Conservation (phyloP, 2,329 filamentous ascomycete species). For the Penicillium sp. region DNA sequence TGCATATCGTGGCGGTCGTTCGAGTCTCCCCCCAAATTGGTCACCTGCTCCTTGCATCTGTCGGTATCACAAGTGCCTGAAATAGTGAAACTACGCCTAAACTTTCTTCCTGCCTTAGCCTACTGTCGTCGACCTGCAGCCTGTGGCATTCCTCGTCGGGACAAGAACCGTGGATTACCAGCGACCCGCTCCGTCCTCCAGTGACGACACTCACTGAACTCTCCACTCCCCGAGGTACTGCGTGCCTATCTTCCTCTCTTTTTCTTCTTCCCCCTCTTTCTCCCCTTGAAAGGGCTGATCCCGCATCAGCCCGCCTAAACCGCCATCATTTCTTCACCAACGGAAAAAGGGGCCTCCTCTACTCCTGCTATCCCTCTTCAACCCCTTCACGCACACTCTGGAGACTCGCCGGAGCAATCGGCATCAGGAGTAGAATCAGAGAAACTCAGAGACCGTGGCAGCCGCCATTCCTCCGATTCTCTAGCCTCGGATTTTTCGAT, state of each 20-base stretch:
- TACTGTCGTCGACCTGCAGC: neutral
- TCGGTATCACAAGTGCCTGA: conserved; percentile 16
- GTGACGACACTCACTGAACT: conserved; percentile 8
- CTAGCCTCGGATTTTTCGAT: conserved; percentile 67
- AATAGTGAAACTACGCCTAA: conserved; percentile 3
- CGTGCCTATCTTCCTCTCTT: conserved; percentile 2
- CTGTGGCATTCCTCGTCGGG: conserved; percentile 5
- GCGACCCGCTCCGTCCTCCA: conserved; percentile 7
- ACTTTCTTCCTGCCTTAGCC: no score
- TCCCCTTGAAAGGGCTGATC: conserved; percentile 59
- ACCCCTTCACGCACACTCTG: conserved; percentile 52
- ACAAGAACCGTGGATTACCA: conserved; percentile 1
- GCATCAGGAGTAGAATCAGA: conserved; percentile 39
- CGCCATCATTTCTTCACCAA: conserved; percentile 81
- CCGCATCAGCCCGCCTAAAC: conserved; percentile 65
- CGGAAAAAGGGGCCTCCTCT: conserved; percentile 52
- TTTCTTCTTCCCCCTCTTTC: neutral
- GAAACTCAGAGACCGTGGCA: conserved; percentile 39
- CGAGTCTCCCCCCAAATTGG: conserved; percentile 7
- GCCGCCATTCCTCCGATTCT: conserved; percentile 53
- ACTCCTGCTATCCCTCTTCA: conserved; percentile 84
- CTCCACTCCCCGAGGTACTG: neutral
- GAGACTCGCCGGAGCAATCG: conserved; percentile 31
- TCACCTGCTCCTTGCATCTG: conserved; percentile 17
- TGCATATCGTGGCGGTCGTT: conserved; percentile 14